Conservation (phyloP, 192 early-diverging fungal species). For the Linnemannia zychae region DNA sequence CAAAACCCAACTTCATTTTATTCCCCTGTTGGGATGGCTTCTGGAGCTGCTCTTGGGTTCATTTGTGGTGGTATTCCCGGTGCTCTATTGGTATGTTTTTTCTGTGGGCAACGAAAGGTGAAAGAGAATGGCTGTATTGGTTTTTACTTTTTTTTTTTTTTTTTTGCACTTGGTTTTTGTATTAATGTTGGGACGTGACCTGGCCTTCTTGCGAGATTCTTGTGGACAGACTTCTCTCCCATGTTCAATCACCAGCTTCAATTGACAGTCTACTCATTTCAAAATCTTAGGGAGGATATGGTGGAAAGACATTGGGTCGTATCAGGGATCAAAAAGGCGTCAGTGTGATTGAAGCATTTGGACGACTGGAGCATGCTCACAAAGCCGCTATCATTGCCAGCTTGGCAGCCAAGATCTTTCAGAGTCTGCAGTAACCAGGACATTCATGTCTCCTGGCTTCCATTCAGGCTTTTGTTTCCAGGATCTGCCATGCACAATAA, state of each 20-base stretch:
- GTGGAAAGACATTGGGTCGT: conserved; percentile 71
- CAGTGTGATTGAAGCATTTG: conserved; percentile 70
- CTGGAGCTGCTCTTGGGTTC: conserved; percentile 83
- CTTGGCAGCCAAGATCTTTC: conserved; percentile 60
- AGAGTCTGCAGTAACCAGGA: conserved; percentile 25
- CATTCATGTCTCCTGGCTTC: not conserved
- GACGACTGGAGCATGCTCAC: conserved; percentile 66
- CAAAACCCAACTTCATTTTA: conserved; percentile 70
- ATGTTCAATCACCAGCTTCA: not conserved
- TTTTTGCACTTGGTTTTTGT: not conserved
- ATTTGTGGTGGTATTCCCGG: conserved; percentile 77
- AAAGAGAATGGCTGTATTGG: not conserved
- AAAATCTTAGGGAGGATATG: conserved; percentile 66
- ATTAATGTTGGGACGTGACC: not conserved
- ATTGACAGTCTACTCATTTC: not conserved
- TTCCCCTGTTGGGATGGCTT: conserved; percentile 75
- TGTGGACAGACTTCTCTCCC: not conserved
- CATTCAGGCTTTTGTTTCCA: not conserved
- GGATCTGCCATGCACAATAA: not conserved
- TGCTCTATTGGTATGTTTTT: conserved; percentile 55
- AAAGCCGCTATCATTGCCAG: conserved; percentile 69
- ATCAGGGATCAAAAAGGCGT: conserved; percentile 77
- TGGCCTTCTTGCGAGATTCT: not conserved
- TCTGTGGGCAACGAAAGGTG: too few relatives aligned
- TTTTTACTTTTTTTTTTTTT: not conserved